Evolutionary conservation across 805 yeast species (phyloP), one percentile per base, ranked within the genome.

Genomic region (Kuraishia floccosa): DNA sequence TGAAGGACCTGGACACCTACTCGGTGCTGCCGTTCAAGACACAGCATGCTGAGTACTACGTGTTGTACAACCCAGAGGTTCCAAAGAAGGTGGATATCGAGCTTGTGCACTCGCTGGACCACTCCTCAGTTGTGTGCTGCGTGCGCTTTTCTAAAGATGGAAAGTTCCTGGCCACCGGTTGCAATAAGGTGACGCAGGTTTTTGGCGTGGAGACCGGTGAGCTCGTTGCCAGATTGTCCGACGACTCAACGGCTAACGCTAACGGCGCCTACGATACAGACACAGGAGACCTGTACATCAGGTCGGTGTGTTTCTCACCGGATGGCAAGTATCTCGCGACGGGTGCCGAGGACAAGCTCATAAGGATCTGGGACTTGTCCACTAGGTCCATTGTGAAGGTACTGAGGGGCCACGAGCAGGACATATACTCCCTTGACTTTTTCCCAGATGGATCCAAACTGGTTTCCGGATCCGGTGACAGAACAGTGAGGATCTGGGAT

Each of bases 401-500:
- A 43, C 66, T 89, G 52, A 69, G 77, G 39, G 98, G 98, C 31
- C 97, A 89, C 53, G 96, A 87, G 56, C 98, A 91, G 63, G 98
- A 89, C 59, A 87, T 89, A 43, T 91, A 89, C 59, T 87, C 96
- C 9, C 67, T 89, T 43, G 96, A 85, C 58, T 91, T 83, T 56
- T 83, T 89, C 71, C 89, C 94, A 30, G 86, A 84, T 46, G 97
- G 98, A 31, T 72, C 86, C 42, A 81, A 86, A 52, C 70, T 89
- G 44, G 96, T 89, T 18, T 80, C 94, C 13, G 98, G 98, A 24
- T 79, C 93, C 11, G 98, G 98, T 35, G 98, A 89, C 59, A 74
- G 94, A 47, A 85, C 96, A 12, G 96, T 89, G 22, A 72, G 96
- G 52, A 80, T 91, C 49, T 89, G 98, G 98, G 96, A 89, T 56